phyloP scores from a whole-genome alignment of 176 grass and related monocot genomes.

The Triticum turgidum region DNA sequence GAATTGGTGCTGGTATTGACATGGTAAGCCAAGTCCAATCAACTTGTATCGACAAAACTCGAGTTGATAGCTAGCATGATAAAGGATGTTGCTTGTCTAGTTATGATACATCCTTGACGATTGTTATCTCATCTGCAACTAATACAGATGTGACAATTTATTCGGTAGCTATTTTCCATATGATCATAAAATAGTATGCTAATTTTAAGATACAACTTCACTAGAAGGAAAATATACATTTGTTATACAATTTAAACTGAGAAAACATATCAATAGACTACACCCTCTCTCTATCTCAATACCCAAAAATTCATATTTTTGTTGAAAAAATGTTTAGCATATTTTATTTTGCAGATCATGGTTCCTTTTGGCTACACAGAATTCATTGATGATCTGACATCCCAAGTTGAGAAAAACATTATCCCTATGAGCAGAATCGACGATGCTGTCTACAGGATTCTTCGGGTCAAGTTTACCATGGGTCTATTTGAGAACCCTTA shows the following conservation, averaged over 20 bases:
- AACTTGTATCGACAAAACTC: not conserved
- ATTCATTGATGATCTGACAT: conserved; percentile 53
- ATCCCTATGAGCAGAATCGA: conserved; percentile 76
- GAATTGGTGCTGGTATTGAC: conserved; percentile 64
- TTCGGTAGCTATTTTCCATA: not conserved
- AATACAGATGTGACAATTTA: not conserved
- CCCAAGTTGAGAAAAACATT: conserved; percentile 50
- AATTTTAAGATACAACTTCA: no score
- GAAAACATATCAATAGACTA: no score
- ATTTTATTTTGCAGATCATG: conserved; percentile 53
- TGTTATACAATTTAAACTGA: no score
- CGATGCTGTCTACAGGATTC: conserved; percentile 57
- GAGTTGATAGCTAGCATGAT: not conserved
- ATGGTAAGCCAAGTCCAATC: conserved; percentile 41
- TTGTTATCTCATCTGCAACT: not conserved
- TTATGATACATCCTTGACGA: not conserved
- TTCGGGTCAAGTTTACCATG: conserved; percentile 71
- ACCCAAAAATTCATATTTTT: no score
- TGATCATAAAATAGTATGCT: no score
- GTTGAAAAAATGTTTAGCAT: no score
- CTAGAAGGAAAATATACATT: no score
- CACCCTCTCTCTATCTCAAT: no score
- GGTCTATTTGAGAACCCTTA: conserved; percentile 66
- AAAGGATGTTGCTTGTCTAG: not conserved
- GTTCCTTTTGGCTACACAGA: conserved; percentile 51